Evolutionary conservation across 768 basidiomycete species (phyloP).

Genomic region (Pisolithus sp.): DNA sequence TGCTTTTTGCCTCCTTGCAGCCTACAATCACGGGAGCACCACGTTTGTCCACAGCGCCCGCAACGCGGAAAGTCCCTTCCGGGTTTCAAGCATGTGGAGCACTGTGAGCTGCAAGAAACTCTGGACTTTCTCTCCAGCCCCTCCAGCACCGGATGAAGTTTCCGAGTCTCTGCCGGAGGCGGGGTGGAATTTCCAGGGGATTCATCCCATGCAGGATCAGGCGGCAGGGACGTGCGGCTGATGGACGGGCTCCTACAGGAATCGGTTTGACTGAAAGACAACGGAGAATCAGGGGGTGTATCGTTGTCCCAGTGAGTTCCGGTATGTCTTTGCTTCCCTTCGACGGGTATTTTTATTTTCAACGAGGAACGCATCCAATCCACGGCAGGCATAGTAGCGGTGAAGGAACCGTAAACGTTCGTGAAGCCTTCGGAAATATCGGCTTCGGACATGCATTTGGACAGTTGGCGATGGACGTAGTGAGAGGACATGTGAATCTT

Average conservation of each 20-base stretch:
- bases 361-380: slow-evolving; percentile 23
- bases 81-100: slow-evolving; percentile 46
- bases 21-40: slow-evolving; percentile 62
- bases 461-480: slow-evolving; percentile 19
- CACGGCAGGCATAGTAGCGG: slow-evolving; percentile 31
- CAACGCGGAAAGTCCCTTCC: slow-evolving; percentile 60
- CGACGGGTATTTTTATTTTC: slow-evolving; percentile 12
- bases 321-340: slow-evolving; percentile 3
- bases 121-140: slow-evolving; percentile 47
- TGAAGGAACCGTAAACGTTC: slow-evolving; percentile 34
- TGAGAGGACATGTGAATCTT: slow-evolving; percentile 20
- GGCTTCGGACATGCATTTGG: slow-evolving; percentile 16
- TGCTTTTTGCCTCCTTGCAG: slow-evolving; percentile 48
- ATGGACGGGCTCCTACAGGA: slow-evolving; percentile 33
- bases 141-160: slow-evolving; percentile 41
- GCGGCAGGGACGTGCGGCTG: slow-evolving; percentile 33
- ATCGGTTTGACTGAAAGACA: slow-evolving; percentile 15
- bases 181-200: slow-evolving; percentile 14
- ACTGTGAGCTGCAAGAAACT: slow-evolving; percentile 37
- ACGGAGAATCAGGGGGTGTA: slow-evolving; percentile 24
- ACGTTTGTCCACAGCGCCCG: slow-evolving; percentile 49
- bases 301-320: slow-evolving; percentile 13
- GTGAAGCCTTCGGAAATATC: slow-evolving; percentile 19
- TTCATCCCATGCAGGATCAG: slow-evolving; percentile 9
- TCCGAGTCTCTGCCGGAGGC: slow-evolving; percentile 13